Evolutionary conservation across 805 yeast genomes (phyloP).

Genomic region (Metschnikowia peoriensis): DNA sequence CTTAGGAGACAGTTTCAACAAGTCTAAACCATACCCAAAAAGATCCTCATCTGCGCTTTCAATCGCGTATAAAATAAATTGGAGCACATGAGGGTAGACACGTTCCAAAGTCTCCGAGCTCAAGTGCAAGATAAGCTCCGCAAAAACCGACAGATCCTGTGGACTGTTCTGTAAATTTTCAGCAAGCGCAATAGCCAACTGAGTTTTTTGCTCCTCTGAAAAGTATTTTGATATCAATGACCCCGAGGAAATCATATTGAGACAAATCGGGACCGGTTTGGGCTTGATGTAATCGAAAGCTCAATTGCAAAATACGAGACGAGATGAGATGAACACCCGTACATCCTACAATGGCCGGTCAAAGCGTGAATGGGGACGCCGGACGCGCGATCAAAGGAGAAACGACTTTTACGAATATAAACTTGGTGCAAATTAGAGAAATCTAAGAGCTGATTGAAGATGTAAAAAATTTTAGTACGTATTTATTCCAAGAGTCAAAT

Average conservation of each 20-base stretch:
- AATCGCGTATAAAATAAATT: conserved; percentile 2
- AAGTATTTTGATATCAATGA: conserved; percentile 11
- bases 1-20: conserved; percentile 2
- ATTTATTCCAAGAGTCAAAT: too few relatives aligned
- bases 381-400: too few relatives aligned
- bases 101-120: background rate
- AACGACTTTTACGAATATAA: too few relatives aligned
- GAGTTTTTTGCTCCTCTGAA: conserved; percentile 8
- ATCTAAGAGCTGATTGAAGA: too few relatives aligned
- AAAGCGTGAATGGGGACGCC: too few relatives aligned
- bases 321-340: conserved; percentile 5
- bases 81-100: conserved; percentile 9
- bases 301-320: background rate
- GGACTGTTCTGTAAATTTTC: conserved; percentile 4
- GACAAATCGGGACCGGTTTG: background rate
- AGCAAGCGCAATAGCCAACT: conserved; percentile 7
- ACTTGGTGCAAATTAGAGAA: too few relatives aligned
- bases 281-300: background rate
- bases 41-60: background rate
- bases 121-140: conserved; percentile 13
- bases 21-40: background rate
- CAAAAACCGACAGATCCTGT: conserved; percentile 13
- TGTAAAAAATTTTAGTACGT: too few relatives aligned
- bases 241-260: conserved; percentile 1
- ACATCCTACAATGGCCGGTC: background rate